These are phyloP conservation scores for Euphrasia arctica DNA, from an alignment of 305 asterid species.

Conservation along the genomic window DNA sequence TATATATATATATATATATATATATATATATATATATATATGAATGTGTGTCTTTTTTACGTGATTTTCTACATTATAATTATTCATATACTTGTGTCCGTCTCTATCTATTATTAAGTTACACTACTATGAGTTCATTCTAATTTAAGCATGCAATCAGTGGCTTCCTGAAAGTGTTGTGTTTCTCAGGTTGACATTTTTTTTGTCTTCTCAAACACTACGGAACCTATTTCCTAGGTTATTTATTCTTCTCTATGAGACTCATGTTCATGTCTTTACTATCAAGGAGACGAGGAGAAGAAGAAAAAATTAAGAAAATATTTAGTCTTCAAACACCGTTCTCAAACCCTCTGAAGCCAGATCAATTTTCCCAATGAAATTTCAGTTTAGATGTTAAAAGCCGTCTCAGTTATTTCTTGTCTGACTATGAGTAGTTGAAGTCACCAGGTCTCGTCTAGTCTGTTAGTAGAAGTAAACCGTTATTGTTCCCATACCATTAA, in stretches of 20 bases:
- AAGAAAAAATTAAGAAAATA: too few relatives aligned
- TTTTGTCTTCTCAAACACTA: background rate
- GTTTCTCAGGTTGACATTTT: background rate
- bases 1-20: too few relatives aligned
- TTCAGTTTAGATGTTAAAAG: background rate
- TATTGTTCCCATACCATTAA: background rate
- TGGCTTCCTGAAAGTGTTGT: background rate
- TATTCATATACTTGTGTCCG: background rate
- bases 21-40: background rate
- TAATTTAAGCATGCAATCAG: background rate
- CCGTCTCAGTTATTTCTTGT: background rate
- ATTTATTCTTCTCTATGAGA: background rate
- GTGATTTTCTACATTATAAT: background rate
- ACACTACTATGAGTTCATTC: too few relatives aligned
- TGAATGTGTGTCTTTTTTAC: background rate
- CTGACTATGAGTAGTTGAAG: background rate
- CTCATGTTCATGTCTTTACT: background rate
- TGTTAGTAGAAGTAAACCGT: background rate
- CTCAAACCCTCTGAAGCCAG: background rate
- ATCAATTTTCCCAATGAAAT: background rate
- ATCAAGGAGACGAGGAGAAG: background rate
- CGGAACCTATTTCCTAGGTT: background rate
- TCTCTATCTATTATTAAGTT: background rate
- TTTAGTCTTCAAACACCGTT: too few relatives aligned
- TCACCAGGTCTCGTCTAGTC: background rate